A percentile compares a stretch with the other conserved stretches of the same genome.
phyloP scores from a whole-genome alignment of 2,329 filamentous ascomycete genomes.

The Myriangium duriaei region DNA sequence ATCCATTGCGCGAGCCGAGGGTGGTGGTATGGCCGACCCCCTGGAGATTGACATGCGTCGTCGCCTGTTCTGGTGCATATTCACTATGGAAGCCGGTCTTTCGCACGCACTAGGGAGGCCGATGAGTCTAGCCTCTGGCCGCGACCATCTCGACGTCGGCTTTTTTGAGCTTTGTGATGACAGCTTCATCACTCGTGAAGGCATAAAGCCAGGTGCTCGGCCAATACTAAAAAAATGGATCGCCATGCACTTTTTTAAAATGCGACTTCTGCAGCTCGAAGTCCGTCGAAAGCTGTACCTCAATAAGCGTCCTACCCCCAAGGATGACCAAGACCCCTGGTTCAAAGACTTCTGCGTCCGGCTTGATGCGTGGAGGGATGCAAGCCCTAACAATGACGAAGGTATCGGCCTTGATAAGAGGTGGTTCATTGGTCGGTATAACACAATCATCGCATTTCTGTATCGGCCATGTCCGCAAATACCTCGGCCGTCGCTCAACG shows the following conservation, averaged over 20 bases:
- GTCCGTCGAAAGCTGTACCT: constrained; percentile 79
- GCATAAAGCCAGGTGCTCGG: constrained; percentile 56
- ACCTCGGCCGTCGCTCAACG: constrained; percentile 66
- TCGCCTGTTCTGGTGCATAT: constrained; percentile 75
- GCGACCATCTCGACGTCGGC: constrained; percentile 72
- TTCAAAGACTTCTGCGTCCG: constrained; percentile 68
- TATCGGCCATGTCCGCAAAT: constrained; percentile 88
- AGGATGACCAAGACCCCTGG: constrained; percentile 74
- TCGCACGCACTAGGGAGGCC: constrained; percentile 81
- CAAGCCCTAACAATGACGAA: constrained; percentile 58
- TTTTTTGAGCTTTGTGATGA: constrained; percentile 80
- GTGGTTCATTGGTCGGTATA: constrained; percentile 66
- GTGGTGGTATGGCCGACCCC: constrained; percentile 50
- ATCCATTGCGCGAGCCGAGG: constrained; percentile 57
- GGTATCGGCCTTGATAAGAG: constrained; percentile 61
- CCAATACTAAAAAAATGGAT: constrained; percentile 73
- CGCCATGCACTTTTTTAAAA: constrained; percentile 85
- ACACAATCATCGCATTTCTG: constrained; percentile 79
- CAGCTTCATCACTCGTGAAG: constrained; percentile 64
- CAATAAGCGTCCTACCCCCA: constrained; percentile 63
- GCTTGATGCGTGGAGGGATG: constrained; percentile 66
- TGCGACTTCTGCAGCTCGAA: constrained; percentile 77
- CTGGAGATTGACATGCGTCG: constrained; percentile 81
- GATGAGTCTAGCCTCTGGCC: constrained; percentile 67
- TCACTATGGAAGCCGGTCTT: constrained; percentile 78